phyloP scores from a whole-genome alignment of 257 asterid species.

The Striga asiatica region DNA sequence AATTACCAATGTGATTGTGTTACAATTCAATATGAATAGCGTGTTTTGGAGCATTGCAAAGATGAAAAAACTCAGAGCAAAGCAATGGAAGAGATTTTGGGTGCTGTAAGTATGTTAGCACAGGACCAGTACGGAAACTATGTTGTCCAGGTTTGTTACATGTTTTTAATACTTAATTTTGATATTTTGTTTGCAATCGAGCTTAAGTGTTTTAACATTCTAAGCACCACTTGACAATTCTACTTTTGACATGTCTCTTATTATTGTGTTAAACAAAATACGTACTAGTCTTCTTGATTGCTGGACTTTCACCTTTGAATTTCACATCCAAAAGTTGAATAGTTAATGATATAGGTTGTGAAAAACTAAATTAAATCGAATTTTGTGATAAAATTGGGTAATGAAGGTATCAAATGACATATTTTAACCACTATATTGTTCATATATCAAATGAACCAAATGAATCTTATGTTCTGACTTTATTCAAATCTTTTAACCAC shows the following conservation, averaged over 20 bases:
- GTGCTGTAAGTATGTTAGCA: slow-evolving; percentile 80
- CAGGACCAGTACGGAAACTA: slow-evolving; percentile 98
- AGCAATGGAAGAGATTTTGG: slow-evolving; percentile 90
- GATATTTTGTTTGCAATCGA: not conserved
- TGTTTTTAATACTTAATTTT: not conserved
- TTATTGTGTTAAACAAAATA: too few species aligned
- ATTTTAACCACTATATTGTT: not conserved
- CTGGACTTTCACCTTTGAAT: not conserved
- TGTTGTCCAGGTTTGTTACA: slow-evolving; percentile 76
- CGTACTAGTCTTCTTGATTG: too few species aligned
- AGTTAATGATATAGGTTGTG: not conserved
- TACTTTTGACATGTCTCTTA: not conserved
- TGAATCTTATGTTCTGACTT: not conserved
- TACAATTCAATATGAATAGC: slow-evolving; percentile 33
- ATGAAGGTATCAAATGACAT: not conserved
- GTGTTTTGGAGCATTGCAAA: slow-evolving; percentile 76
- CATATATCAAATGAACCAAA: too few species aligned
- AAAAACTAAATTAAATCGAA: not conserved
- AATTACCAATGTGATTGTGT: not conserved
- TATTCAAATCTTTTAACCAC: not conserved
- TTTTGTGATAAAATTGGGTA: not conserved
- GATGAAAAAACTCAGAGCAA: slow-evolving; percentile 65
- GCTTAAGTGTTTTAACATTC: not conserved
- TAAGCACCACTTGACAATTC: not conserved
- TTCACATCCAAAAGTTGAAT: not conserved